Base-by-base conservation (phyloP, 345 rosid genomes). In the Sisymbrium altissimum region DNA sequence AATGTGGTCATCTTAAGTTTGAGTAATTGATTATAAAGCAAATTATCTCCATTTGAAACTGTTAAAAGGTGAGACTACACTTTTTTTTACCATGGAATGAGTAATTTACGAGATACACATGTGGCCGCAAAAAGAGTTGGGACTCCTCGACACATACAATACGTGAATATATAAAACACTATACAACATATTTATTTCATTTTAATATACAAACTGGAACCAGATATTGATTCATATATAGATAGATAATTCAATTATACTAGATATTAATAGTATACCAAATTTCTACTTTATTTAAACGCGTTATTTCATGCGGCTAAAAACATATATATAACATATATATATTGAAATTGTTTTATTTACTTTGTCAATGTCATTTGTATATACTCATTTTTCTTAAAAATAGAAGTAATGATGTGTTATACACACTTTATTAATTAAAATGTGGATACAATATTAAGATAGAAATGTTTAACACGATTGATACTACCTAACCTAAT, bases 401-500 rank as follows among this genome's bases (percentile, higher is more conserved):
- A 46, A 13, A 18, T 64, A 33, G 12, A 64, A 30, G 11, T 14
- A 19, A 49, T 49, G 23, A 49, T 66, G 59, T 49, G 10, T 67
- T 23, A 38, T 53, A 39, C 15, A 49, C n/a, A 52, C 18, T 52
- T 66, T 52, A 38, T 50, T 36, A 1, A 50, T 15, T 67, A 18
- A 30, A 18, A 46, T 46, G 69, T 48, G 54, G 54, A 15, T 63
- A 63, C 38, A 29, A 64, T 44, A 18, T 35, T 48, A 17, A 12
- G 13, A 32, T 18, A 64, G 56, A 32, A 17, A 64, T 6, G 25
- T 15, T 41, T 57, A n/a, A 57, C 41, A 57, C 12, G 70, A 65
- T 46, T 44, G 32, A 65, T 65, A 13, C 36, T 52, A 32, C 61
- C 52, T 68, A 54, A 27, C 62, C 61, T 25, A 40, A 39, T 54